A percentile compares a stretch with the other conserved stretches of the same genome.
phyloP scores from a whole-genome alignment of 2,329 filamentous ascomycete genomes.

The Talaromyces funiculosus region DNA sequence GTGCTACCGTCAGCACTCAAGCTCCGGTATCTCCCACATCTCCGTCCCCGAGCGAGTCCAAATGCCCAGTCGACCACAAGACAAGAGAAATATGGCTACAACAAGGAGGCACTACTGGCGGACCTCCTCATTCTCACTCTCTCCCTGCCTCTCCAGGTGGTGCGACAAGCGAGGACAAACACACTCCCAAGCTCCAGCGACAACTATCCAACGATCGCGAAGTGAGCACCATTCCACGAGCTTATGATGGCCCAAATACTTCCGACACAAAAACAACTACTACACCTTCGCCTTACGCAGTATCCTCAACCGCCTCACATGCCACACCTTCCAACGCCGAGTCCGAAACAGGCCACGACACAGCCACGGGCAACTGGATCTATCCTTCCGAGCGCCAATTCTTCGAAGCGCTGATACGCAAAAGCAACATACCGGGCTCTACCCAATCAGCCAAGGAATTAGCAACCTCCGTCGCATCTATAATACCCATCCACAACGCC shows the following conservation, averaged over 20 bases:
- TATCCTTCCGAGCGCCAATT: conserved; percentile 97
- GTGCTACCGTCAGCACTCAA: conserved; percentile 34
- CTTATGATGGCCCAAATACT: conserved; percentile 28
- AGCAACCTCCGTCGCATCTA: conserved; percentile 75
- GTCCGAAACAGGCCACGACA: conserved; percentile 66
- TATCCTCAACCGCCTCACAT: conserved; percentile 20
- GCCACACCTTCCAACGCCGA: conserved; percentile 64
- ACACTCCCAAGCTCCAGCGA: conserved; percentile 27
- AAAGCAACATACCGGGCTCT: conserved; percentile 65
- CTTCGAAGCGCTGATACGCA: conserved; percentile 93
- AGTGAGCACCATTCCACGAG: conserved; percentile 72
- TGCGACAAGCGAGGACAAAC: conserved; percentile 20
- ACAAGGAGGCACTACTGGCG: conserved; percentile 34
- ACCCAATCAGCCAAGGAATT: conserved; percentile 36
- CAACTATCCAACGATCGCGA: conserved; percentile 63
- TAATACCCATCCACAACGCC: conserved; percentile 96
- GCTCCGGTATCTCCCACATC: conserved; percentile 13
- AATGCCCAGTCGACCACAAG: conserved; percentile 86
- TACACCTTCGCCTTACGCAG: conserved; percentile 20
- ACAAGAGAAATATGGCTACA: conserved; percentile 81
- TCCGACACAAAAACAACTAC: conserved; percentile 19
- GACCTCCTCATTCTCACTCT: conserved; percentile 31
- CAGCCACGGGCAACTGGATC: conserved; percentile 79
- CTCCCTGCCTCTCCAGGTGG: conserved; percentile 20
- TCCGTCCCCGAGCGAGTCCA: conserved; percentile 28